A percentile compares a stretch with the other conserved stretches of the same genome.
Conservation (phyloP, 345 rosid genomes). For the Arabis alpina region DNA sequence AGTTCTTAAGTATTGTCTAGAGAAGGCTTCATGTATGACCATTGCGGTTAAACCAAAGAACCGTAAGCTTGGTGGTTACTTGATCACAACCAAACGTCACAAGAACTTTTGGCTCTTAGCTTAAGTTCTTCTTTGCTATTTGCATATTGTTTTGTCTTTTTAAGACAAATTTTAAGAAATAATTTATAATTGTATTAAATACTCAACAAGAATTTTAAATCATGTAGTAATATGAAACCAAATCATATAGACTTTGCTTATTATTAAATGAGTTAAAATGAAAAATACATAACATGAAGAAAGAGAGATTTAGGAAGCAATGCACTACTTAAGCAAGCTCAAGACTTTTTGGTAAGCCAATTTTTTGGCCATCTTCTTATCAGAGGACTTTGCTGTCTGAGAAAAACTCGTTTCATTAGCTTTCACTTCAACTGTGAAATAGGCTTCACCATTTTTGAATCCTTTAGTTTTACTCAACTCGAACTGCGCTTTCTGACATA, state of each 20-base stretch:
- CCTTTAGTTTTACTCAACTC: conserved; percentile 29
- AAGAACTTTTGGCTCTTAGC: conserved; percentile 91
- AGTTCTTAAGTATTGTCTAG: conserved; percentile 67
- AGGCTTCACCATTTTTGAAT: conserved; percentile 34
- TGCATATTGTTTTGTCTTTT: neutral
- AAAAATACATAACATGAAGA: neutral
- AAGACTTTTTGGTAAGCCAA: conserved; percentile 65
- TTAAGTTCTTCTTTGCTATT: conserved; percentile 33
- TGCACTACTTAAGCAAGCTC: conserved; percentile 49
- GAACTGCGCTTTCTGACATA: conserved; percentile 55
- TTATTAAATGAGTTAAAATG: too few relatives aligned
- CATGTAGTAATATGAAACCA: too few relatives aligned
- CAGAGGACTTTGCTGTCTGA: conserved; percentile 48
- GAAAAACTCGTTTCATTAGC: conserved; percentile 49
- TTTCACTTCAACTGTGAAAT: conserved; percentile 54
- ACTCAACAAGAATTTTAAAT: too few relatives aligned
- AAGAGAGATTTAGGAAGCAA: neutral
- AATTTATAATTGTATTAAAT: too few relatives aligned
- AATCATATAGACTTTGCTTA: too few relatives aligned
- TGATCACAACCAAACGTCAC: conserved; percentile 91
- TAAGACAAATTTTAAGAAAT: too few relatives aligned
- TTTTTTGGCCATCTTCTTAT: conserved; percentile 59
- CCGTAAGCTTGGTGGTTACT: conserved; percentile 75
- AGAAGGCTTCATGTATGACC: conserved; percentile 80
- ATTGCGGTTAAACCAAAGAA: conserved; percentile 78